A percentile compares a stretch with the other conserved stretches of the same genome.
Evolutionary conservation across 2,329 filamentous ascomycete species (phyloP).

Genomic region (Pseudogymnoascus sp.): DNA sequence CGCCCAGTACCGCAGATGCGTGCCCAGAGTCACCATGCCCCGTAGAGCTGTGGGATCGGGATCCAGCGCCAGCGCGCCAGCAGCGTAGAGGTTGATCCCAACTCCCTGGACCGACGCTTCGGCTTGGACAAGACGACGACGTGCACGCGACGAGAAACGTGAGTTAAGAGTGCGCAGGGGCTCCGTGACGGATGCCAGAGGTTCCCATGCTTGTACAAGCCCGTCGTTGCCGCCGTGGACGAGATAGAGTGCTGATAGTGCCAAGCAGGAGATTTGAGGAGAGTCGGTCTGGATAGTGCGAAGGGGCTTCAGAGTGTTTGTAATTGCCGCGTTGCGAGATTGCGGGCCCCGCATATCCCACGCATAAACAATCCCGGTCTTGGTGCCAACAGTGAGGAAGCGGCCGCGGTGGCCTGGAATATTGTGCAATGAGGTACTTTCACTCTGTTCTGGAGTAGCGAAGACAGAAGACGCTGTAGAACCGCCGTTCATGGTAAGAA

Average conservation of each 20-base stretch:
- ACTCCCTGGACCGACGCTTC: constrained; percentile 60
- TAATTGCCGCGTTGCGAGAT: constrained; percentile 42
- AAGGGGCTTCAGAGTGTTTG: constrained; percentile 60
- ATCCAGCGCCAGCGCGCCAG: constrained; percentile 77
- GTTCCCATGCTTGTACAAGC: constrained; percentile 93
- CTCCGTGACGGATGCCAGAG: constrained; percentile 68
- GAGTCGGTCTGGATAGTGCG: constrained; percentile 84
- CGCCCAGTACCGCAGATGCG: constrained; percentile 84
- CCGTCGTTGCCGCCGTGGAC: constrained; percentile 93
- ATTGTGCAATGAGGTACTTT: constrained; percentile 39
- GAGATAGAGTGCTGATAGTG: constrained; percentile 75
- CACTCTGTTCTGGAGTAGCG: constrained; percentile 19
- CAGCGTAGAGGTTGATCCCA: constrained; percentile 70
- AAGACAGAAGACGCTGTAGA: constrained; percentile 22
- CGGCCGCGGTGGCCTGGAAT: constrained; percentile 80
- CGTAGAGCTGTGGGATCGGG: constrained; percentile 79
- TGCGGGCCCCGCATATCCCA: constrained; percentile 74
- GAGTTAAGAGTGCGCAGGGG: constrained; percentile 84
- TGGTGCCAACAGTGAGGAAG: constrained; percentile 74
- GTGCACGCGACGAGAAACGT: constrained; percentile 71
- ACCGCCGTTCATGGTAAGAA: constrained; percentile 51
- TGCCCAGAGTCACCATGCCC: constrained; percentile 80
- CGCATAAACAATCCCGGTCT: constrained; percentile 64
- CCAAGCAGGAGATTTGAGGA: constrained; percentile 75
- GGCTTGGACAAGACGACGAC: constrained; percentile 63